Evolutionary conservation across 2,329 filamentous ascomycete species (phyloP), one percentile per base, ranked within the genome.

Genomic region (Gliomastix tumulicola): DNA sequence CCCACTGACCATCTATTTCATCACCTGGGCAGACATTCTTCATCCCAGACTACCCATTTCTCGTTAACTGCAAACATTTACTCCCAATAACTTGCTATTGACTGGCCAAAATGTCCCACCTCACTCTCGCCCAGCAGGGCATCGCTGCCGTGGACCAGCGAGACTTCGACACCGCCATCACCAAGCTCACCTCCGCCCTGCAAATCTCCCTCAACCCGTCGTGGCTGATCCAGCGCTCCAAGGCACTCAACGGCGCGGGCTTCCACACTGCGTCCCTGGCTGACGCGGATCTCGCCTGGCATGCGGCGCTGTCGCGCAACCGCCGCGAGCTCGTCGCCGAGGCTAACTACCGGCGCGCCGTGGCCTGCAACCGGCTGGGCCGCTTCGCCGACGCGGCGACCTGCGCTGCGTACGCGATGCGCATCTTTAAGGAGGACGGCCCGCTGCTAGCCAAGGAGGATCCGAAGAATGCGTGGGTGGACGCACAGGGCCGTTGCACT

Each of bases 181-280:
- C 66, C 23, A 73, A 80, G 48, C 82, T 84, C 44, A 83, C 82
- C 7, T 59, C 66, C 27, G 87, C 86, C 7, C 66, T 94, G 22
- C 63, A 76, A 42, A 69, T 69, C 11, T 79, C 82, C 0, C 67
- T 66, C 27, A 87, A 85, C 4, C 84, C 87, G 2, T 63, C 74
- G 34, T 96, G 92, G 76, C 82, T 90, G 43, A 76, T 92, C 44
- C 79, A 84, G 46, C 86, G 90, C 16, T 84, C 88, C 5, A 88
- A 81, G 30, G 87, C 87, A 27, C 82, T 88, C 54, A 73, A 86
- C 34, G 76, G 84, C 41, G 68, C 73, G 3, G 68, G 68, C 45
- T 66, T 78, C 35, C 70, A 76, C 38, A 66, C 76, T 3, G 69
- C 74, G 17, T 84, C 88, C 2, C 73, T 92, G 31, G 66, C 64